phyloP scores from a whole-genome alignment of 768 basidiomycete genomes.

The Steccherinum ochraceum region DNA sequence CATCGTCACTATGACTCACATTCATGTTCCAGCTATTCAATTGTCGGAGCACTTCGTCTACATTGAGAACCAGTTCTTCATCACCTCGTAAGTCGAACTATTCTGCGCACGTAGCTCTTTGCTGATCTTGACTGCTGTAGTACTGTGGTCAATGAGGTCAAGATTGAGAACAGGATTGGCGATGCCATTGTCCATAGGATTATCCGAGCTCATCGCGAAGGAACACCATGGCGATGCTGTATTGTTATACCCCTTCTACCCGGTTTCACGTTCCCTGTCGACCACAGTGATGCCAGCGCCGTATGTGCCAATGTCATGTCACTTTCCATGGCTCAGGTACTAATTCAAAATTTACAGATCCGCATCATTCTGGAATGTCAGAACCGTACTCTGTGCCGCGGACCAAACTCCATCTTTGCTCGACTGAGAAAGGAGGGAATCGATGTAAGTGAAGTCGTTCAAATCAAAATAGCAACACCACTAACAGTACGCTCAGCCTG shows the following conservation, averaged over 20 bases:
- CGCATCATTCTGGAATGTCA: slow-evolving; percentile 96
- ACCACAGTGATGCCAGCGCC: slow-evolving; percentile 88
- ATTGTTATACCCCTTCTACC: slow-evolving; percentile 89
- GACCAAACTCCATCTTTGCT: slow-evolving; percentile 87
- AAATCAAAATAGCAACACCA: no score
- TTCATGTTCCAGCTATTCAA: slow-evolving; percentile 68
- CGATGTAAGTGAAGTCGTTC: slow-evolving; percentile 54
- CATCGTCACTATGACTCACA: neutral
- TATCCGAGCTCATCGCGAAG: slow-evolving; percentile 76
- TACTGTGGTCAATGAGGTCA: slow-evolving; percentile 78
- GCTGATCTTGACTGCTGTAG: slow-evolving; percentile 28
- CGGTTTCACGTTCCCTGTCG: slow-evolving; percentile 90
- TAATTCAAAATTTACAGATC: no score
- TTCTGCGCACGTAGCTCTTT: no score
- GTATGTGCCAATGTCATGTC: no score
- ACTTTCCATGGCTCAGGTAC: no score
- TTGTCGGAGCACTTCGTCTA: slow-evolving; percentile 96
- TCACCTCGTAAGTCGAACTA: slow-evolving; percentile 62
- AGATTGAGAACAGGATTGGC: slow-evolving; percentile 90
- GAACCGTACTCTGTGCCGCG: slow-evolving; percentile 81
- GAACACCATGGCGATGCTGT: slow-evolving; percentile 85
- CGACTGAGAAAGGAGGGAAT: slow-evolving; percentile 83
- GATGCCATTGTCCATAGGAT: slow-evolving; percentile 91
- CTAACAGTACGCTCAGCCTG: slow-evolving; percentile 51
- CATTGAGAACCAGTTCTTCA: slow-evolving; percentile 94